These are phyloP conservation scores for Globisporangium nunn DNA, from an alignment of 352 stramenopile genomes.

Conservation along the genomic window DNA sequence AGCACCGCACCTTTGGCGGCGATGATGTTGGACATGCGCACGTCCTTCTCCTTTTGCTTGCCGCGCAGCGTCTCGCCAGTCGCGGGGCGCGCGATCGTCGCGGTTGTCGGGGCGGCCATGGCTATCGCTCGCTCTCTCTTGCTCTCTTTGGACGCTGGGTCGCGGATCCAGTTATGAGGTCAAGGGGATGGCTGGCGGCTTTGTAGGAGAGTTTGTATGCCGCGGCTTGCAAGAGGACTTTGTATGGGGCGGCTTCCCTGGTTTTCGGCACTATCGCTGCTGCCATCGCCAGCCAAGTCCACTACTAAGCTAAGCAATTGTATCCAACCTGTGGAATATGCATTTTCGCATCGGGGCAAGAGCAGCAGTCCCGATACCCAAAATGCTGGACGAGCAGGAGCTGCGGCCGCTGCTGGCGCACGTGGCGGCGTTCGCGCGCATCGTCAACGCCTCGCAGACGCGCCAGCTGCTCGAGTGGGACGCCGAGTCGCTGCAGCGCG, in stretches of 20 bases:
- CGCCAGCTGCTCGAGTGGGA: slow-evolving; percentile 45
- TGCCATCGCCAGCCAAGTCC: not conserved
- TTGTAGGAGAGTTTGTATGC: not conserved
- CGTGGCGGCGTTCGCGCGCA: slow-evolving; percentile 31
- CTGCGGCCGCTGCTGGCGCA: slow-evolving; percentile 13
- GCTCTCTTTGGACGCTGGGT: slow-evolving; percentile 3
- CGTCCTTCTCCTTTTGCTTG: slow-evolving; percentile 96
- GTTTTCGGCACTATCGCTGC: not conserved
- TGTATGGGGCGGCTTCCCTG: not conserved
- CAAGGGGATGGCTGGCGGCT: not conserved
- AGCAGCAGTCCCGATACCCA: not conserved
- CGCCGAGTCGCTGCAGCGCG: slow-evolving; percentile 31
- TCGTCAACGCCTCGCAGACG: slow-evolving; percentile 44
- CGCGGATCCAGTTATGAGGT: slow-evolving; percentile 17
- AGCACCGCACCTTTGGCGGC: slow-evolving; percentile 90
- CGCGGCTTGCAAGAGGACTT: not conserved
- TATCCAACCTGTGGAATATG: not conserved
- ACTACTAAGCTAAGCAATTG: not conserved
- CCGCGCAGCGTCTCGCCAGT: slow-evolving; percentile 74
- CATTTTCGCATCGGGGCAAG: no score
- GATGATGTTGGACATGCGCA: slow-evolving; percentile 98
- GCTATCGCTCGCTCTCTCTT: slow-evolving; percentile 1
- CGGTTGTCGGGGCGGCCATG: slow-evolving; percentile 24
- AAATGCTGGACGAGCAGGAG: not conserved
- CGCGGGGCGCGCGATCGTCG: slow-evolving; percentile 45